Base-by-base conservation (phyloP, 1,284 basidiomycete genomes). In the Jaminaea rosea region DNA sequence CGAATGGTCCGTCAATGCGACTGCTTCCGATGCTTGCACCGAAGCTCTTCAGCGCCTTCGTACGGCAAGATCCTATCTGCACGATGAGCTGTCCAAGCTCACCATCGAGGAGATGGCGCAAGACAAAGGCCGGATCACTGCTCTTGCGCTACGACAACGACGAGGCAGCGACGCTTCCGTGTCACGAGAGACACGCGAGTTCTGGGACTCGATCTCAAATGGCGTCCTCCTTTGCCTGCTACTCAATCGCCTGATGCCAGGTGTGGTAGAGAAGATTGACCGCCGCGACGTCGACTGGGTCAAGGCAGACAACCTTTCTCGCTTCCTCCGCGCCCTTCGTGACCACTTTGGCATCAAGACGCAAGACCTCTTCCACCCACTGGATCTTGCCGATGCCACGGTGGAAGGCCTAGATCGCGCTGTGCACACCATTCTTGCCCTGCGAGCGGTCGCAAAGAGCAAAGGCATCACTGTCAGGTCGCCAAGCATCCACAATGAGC, bases 141-240 rank as follows among this genome's bases (percentile, higher is more conserved):
- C 47, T 4, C 56, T 67, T 2, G 54, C 49, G n/a, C n/a, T n/a
- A n/a, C n/a, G n/a, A n/a, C n/a, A n/a, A n/a, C n/a, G n/a, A n/a
- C n/a, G n/a, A n/a, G n/a, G n/a, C n/a, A n/a, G n/a, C n/a, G n/a
- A 17, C 44, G 34, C 42, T n/a, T 50, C 47, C 26, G 10, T 41
- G 19, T 37, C 47, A 11, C 27, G 21, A 46, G 54, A 48, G 44
- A 13, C 48, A 17, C 26, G 50, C 2, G 53, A 55, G 21, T 67
- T 67, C 39, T 67, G 65, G 63, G 34, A 32, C 36, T 52, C 52
- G 44, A 58, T 67, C 23, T 53, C 58, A 9, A 63, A 64, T 24
- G 65, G 65, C 21, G 61, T 65, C n/a, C 51, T 67, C 15, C 59
- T 67, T 15, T 67, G 60, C 44, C 46, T 63, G 19, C 54, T 67